Evolutionary conservation across 1,284 basidiomycete species (phyloP).

Genomic region (Tylopilus orsonianus): DNA sequence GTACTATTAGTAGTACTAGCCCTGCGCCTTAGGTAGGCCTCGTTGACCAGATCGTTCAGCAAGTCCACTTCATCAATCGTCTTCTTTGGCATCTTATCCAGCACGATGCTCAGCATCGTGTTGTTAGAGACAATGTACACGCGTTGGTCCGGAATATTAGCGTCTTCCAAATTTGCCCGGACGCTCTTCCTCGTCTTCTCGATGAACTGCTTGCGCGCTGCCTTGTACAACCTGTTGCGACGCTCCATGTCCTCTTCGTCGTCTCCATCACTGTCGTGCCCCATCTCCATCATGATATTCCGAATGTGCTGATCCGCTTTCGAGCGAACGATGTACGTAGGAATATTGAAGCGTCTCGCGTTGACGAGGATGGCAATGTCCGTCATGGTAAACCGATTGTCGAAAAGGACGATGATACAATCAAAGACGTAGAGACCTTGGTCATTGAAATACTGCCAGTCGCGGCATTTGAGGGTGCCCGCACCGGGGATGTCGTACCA

Average conservation of each 20-base stretch:
- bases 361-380: slow-evolving; percentile 24
- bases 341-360: slow-evolving; percentile 17
- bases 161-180: slow-evolving; percentile 10
- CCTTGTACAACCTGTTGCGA: slow-evolving; percentile 14
- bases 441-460: slow-evolving; percentile 27
- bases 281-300: slow-evolving; percentile 22
- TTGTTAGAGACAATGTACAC: slow-evolving; percentile 23
- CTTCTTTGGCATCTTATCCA: slow-evolving; percentile 17
- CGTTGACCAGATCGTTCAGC: slow-evolving; percentile 15
- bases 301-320: slow-evolving; percentile 26
- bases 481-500: slow-evolving; percentile 25
- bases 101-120: slow-evolving; percentile 15
- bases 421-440: slow-evolving; percentile 25
- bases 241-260: slow-evolving; percentile 14
- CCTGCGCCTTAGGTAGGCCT: slow-evolving; percentile 12
- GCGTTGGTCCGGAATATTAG: slow-evolving; percentile 20
- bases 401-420: slow-evolving; percentile 23
- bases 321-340: slow-evolving; percentile 24
- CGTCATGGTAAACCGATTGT: slow-evolving; percentile 24
- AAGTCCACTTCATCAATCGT: slow-evolving; percentile 23
- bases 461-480: slow-evolving; percentile 17
- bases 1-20: no score
- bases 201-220: slow-evolving; percentile 17
- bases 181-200: slow-evolving; percentile 18
- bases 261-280: slow-evolving; percentile 19